Evolutionary conservation across 2,329 filamentous ascomycete species (phyloP), one percentile per base, ranked within the genome.

Genomic region (Emmonsiellopsis sp.): DNA sequence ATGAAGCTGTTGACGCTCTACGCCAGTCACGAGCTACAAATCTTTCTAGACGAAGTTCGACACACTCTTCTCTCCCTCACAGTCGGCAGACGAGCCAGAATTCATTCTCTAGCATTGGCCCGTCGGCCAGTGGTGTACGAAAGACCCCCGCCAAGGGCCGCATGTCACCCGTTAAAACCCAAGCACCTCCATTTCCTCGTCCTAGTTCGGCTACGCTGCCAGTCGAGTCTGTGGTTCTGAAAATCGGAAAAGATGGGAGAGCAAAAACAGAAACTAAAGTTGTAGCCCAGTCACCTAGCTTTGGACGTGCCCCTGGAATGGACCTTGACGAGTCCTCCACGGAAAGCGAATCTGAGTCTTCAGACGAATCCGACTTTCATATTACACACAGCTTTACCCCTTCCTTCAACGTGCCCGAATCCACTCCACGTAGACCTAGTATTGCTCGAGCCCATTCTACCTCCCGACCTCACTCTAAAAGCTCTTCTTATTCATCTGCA

Each of bases 171-270:
- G 60, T 70, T 13, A 72, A 72, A 44, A 57, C 63, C 11, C 59
- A 68, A 43, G 65, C 67, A 40, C 61, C 68, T 46, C 58, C 61
- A 8, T 62, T 67, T 32, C 53, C 62, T n/a, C 65, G 68, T 31
- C 60, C 68, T 6, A 65, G 61, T 53, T 69, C 69, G 6, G 54
- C 61, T 13, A 56, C 63, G 6, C 45, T 70, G 31, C 64, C 69
- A 37, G 70, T 72, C 21, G 67, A 67, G 36, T 74, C 72, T 6
- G 62, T 77, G 14, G 66, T 74, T 5, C 64, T 77, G 21, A 71
- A 68, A n/a, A 75, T 77, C 56, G 74, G 74, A 54, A 69, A 71
- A 48, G 73, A 75, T 58, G 74, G 74, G 11, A 65, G 74, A 53
- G 74, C 74, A 32, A 76, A 72, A 60, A 71, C 74, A 4, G 71